Evolutionary conservation across 768 basidiomycete genomes (phyloP), one percentile per base, ranked within the genome.

Genomic region (Royoungia palumana): DNA sequence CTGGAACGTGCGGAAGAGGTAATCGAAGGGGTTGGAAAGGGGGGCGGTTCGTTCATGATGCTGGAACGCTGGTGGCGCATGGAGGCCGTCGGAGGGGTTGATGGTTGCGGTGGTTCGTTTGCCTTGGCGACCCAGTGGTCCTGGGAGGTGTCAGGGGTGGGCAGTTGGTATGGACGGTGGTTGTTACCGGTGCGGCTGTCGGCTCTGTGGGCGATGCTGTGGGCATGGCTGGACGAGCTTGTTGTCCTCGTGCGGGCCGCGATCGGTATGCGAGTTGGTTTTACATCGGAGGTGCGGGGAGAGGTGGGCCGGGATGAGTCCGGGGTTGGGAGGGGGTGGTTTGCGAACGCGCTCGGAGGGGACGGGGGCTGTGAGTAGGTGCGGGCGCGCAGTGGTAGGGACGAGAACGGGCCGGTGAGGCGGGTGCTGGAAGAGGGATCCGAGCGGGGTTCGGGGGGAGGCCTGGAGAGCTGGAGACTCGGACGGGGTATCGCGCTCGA

Each of bases 11-110:
- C 65, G 10, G 81, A 78, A 21, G 76, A 75, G 22, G 72, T 71
- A 44, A 73, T 60, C 19, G 73, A 72, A 52, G 67, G 60, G 0
- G 78, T 64, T 17, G 72, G 60, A 57, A 87, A 85, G 7, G 86
- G 85, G 20, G 86, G 66, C 4, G 77, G 72, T 68, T 89, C 86
- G 58, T 85, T 76, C 58, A 85, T 65, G 35, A 87, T 70, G 25
- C 72, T 79, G 6, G 79, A 71, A 45, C 65, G 63, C 28, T 67
- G 72, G 47, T 68, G 70, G n/a, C 67, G 70, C 35, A 67, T 57
- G 5, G 71, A 58, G 36, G 67, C 61, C 25, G 67, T 65, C 53
- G 63, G 63, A 41, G 66, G 66, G 13, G 59, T 66, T 32, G 70
- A 62, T 9, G 64, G 64, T 25, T 59, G 60, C 20, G 64, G 64